phyloP scores from a whole-genome alignment of 2,329 filamentous ascomycete species.

The Lachnellula willkommii region DNA sequence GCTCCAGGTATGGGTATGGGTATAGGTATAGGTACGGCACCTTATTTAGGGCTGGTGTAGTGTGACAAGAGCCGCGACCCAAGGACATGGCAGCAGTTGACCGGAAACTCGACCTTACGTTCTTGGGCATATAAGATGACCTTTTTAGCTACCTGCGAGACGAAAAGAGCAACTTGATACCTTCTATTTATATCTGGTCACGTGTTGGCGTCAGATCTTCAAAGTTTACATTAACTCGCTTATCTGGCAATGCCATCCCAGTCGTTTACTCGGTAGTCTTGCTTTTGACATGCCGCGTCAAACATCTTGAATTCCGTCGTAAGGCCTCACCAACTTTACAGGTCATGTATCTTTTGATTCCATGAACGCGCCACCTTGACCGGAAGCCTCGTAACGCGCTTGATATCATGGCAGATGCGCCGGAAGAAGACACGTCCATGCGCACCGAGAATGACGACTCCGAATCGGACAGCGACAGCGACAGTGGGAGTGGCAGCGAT shows the following conservation, averaged over 20 bases:
- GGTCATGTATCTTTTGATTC: neutral
- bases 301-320: neutral
- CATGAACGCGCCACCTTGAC: neutral
- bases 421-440: constrained; percentile 17
- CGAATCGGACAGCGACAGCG: constrained; percentile 12
- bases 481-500: constrained; percentile 12
- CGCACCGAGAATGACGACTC: constrained; percentile 16
- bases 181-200: neutral
- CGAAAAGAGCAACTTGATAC: neutral
- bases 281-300: neutral
- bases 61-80: no score
- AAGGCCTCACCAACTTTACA: neutral
- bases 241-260: neutral
- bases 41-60: no score
- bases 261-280: no score
- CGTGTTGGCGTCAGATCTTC: neutral
- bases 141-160: neutral
- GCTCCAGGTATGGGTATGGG: no score
- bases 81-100: no score
- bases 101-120: no score
- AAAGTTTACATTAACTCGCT: neutral
- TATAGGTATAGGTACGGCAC: no score
- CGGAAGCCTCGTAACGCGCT: neutral
- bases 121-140: no score
- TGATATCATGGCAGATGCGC: constrained; percentile 12